A percentile compares a stretch with the other conserved stretches of the same genome.
Evolutionary conservation across 2,329 filamentous ascomycete genomes (phyloP).

Genomic region (Colletotrichum tamarilloi): DNA sequence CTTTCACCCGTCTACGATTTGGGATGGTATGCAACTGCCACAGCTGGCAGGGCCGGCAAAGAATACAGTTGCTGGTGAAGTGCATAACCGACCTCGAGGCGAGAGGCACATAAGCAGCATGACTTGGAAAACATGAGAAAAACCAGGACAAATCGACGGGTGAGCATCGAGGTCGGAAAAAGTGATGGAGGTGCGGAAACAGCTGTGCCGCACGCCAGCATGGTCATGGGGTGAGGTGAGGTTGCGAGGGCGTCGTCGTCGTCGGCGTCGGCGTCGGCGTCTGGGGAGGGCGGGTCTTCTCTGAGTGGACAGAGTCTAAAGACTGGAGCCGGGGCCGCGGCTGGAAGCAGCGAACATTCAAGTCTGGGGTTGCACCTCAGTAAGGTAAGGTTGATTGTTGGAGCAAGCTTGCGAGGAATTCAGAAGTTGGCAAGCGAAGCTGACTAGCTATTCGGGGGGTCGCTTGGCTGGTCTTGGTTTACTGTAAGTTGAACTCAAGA

Average conservation of each 20-base stretch:
- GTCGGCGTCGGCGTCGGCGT: neutral
- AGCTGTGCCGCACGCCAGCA: constrained; percentile 16
- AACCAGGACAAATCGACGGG: neutral
- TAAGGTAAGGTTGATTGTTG: no score
- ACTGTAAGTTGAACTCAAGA: neutral
- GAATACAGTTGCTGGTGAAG: neutral
- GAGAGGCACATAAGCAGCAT: neutral
- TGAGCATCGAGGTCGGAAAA: neutral
- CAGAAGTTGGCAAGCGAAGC: neutral
- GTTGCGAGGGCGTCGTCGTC: neutral
- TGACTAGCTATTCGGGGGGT: neutral
- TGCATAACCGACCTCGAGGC: neutral
- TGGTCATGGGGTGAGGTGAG: constrained; percentile 11
- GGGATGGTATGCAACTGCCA: neutral
- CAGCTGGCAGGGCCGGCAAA: neutral
- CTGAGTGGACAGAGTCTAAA: constrained; percentile 11
- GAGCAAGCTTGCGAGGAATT: no score
- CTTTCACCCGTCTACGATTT: neutral
- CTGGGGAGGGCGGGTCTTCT: neutral
- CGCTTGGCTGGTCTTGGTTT: neutral
- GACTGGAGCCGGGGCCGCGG: neutral
- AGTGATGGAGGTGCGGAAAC: neutral
- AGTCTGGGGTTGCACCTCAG: neutral
- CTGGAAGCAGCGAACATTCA: neutral
- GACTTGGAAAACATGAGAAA: neutral